These are phyloP conservation scores for Solanum acaule DNA, from an alignment of 257 asterid genomes.

Conservation along the genomic window DNA sequence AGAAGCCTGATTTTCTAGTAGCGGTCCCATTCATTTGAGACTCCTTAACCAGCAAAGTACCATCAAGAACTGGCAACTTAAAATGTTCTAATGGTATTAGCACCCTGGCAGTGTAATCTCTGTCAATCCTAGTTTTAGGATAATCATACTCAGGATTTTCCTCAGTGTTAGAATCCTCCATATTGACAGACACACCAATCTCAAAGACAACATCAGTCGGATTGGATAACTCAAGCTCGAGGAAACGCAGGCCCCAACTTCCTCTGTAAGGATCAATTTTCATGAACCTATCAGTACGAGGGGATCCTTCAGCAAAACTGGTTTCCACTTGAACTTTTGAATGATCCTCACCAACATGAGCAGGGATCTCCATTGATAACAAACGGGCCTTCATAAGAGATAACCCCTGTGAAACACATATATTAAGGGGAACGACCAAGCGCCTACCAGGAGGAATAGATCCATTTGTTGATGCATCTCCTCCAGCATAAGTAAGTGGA, in stretches of 20 bases:
- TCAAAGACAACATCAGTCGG: constrained; percentile 95
- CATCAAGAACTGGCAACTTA: constrained; percentile 88
- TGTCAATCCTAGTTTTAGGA: constrained; percentile 92
- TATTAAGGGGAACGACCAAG: constrained; percentile 69
- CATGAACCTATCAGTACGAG: constrained; percentile 58
- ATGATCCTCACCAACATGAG: constrained; percentile 64
- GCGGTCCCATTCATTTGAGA: constrained; percentile 29
- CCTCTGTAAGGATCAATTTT: constrained; percentile 98
- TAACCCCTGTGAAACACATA: constrained; percentile 78
- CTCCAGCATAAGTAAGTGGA: constrained; percentile 37
- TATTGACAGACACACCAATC: constrained; percentile 76
- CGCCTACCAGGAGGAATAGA: constrained; percentile 84
- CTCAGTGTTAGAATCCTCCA: constrained; percentile 37
- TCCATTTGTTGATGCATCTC: constrained; percentile 27
- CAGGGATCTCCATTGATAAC: constrained; percentile 97
- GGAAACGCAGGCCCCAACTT: constrained; percentile 99
- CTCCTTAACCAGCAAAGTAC: constrained; percentile 58
- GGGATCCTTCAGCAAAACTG: constrained; percentile 26
- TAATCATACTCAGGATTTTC: constrained; percentile 43
- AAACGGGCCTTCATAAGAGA: constrained; percentile 90
- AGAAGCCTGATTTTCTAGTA: constrained; percentile 53
- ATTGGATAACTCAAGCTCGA: constrained; percentile 87
- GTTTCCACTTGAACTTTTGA: constrained; percentile 29
- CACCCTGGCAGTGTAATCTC: constrained; percentile 89
- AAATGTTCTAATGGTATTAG: constrained; percentile 94